Conservation (phyloP, 371 early-diverging fungal species). For the Actinomortierella wolfii region DNA sequence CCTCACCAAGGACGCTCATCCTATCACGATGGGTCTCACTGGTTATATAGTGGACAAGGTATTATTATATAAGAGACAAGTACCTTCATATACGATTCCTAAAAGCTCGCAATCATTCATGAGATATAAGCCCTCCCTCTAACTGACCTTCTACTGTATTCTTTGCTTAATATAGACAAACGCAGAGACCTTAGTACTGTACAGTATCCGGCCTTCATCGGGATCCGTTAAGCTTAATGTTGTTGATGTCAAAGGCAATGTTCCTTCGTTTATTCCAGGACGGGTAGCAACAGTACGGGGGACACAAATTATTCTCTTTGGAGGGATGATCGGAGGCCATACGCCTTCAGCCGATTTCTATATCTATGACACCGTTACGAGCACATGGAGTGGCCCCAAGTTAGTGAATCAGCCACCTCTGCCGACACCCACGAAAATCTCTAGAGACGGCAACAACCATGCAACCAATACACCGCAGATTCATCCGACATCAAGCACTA, state of each 20-base stretch:
- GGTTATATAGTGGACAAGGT: constrained; percentile 38
- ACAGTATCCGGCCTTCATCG: constrained; percentile 20
- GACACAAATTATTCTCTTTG: constrained; percentile 18
- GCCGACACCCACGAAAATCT: background rate
- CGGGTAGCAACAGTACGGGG: constrained; percentile 15
- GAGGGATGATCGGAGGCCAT: constrained; percentile 4
- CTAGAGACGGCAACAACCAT: no score
- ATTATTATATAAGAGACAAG: background rate
- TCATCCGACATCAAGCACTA: background rate
- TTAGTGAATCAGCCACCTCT: constrained; percentile 4
- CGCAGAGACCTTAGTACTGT: constrained; percentile 16
- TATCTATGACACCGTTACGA: constrained; percentile 17
- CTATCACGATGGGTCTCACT: constrained; percentile 21
- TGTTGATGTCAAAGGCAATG: constrained; percentile 13
- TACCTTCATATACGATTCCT: no score
- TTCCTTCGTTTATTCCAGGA: constrained; percentile 17
- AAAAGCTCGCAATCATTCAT: no score
- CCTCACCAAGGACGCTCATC: constrained; percentile 16
- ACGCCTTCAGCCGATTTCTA: constrained; percentile 9
- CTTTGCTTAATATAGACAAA: no score
- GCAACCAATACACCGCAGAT: no score
- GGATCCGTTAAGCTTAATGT: constrained; percentile 9
- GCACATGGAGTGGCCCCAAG: constrained; percentile 24
- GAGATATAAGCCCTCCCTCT: no score
- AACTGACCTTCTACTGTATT: no score